Evolutionary conservation across 768 basidiomycete species (phyloP).

Genomic region (Neoboletus subvelutipes): DNA sequence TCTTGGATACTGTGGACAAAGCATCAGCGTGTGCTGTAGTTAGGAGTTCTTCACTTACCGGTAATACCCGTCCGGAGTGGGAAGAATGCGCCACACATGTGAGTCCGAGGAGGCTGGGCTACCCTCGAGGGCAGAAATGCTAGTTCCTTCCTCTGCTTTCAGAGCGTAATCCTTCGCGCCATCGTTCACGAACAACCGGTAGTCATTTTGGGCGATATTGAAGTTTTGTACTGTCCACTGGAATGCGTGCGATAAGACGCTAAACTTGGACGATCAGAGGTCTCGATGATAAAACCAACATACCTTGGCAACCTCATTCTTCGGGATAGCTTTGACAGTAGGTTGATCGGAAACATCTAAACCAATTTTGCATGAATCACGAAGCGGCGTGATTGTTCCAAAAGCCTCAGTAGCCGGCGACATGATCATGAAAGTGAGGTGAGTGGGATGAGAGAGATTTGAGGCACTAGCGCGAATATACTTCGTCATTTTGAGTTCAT

Average conservation of each 20-base stretch:
- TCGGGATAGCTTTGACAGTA: constrained; percentile 1
- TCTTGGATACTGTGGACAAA: constrained; percentile 2
- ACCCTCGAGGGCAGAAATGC: background rate
- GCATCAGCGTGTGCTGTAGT: background rate
- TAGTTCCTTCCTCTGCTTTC: background rate
- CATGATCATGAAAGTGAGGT: background rate
- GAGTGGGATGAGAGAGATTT: no score
- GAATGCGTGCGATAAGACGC: background rate
- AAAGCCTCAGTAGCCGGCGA: background rate
- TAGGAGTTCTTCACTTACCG: background rate
- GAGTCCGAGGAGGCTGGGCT: constrained; percentile 6
- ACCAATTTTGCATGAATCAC: background rate
- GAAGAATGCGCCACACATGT: constrained; percentile 5
- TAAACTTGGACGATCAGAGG: background rate
- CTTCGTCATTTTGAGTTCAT: background rate
- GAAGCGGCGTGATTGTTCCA: constrained; percentile 1
- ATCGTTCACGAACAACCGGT: constrained; percentile 11
- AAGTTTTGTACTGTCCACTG: constrained; percentile 13
- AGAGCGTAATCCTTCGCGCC: constrained; percentile 8
- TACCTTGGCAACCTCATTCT: constrained; percentile 2
- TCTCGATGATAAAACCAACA: background rate
- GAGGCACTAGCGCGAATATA: no score
- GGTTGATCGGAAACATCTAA: background rate
- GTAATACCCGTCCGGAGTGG: constrained; percentile 7
- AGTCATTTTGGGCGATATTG: constrained; percentile 4